A percentile compares a stretch with the other conserved stretches of the same genome.
Conservation (phyloP, 2,329 filamentous ascomycete species). For the Aureobasidium sp. region DNA sequence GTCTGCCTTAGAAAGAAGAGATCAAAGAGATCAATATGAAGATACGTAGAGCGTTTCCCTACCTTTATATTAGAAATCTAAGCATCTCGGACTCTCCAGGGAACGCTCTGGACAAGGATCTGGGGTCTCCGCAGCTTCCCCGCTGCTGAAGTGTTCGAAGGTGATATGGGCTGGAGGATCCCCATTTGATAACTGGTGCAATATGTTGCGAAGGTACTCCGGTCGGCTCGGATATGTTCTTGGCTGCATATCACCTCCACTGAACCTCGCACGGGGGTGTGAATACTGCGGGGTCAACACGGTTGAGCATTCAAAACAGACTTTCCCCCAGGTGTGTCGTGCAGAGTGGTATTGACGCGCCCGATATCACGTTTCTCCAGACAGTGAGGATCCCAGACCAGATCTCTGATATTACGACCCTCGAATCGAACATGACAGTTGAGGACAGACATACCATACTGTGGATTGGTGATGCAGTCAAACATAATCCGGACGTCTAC, state of each 20-base stretch:
- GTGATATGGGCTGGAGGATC: not conserved
- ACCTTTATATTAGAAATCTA: not conserved
- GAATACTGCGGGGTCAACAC: not conserved
- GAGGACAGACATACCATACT: constrained; percentile 33
- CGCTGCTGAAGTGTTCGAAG: not conserved
- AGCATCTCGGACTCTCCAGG: not conserved
- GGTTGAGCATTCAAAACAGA: not conserved
- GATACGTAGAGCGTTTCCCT: not conserved
- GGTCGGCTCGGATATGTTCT: not conserved
- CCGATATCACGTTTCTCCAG: not conserved
- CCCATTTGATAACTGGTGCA: not conserved
- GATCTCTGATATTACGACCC: too few relatives aligned
- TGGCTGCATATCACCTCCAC: not conserved
- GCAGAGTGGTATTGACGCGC: too few relatives aligned
- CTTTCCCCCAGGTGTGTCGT: not conserved
- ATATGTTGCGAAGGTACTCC: not conserved
- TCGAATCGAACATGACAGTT: not conserved
- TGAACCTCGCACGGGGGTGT: not conserved
- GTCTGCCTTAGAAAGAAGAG: not conserved
- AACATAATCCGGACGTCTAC: constrained; percentile 40
- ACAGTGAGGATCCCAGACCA: not conserved
- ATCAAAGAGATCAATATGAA: not conserved
- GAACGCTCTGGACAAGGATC: not conserved
- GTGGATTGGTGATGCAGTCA: constrained; percentile 39
- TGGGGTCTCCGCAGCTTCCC: not conserved